Conservation (phyloP, 1,284 basidiomycete species). For the Serendipita sp. region DNA sequence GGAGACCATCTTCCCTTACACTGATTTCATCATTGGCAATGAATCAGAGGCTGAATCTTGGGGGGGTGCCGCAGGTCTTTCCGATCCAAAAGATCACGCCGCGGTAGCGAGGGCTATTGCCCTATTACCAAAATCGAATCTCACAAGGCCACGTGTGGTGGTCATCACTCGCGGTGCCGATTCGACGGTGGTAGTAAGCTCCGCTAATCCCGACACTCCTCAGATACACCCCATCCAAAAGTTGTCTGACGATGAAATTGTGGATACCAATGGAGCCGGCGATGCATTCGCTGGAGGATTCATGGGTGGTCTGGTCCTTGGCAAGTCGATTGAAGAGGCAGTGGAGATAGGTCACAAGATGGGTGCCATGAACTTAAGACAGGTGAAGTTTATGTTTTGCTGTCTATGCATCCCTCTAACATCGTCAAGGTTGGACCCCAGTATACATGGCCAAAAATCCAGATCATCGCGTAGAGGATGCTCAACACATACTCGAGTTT, state of each 20-base stretch:
- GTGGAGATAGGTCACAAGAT: constrained; percentile 83
- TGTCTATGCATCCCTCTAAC: not conserved
- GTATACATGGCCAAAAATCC: constrained; percentile 4
- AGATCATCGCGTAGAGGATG: not conserved
- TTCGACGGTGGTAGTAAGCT: constrained; percentile 66
- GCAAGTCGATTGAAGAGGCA: constrained; percentile 67
- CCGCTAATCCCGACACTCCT: constrained; percentile 37
- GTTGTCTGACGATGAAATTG: constrained; percentile 57
- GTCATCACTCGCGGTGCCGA: constrained; percentile 86
- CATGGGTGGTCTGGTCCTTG: constrained; percentile 71
- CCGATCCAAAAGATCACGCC: constrained; percentile 47
- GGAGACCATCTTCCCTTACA: constrained; percentile 64
- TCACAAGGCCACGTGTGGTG: constrained; percentile 64
- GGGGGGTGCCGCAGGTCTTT: constrained; percentile 50
- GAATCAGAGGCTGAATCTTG: constrained; percentile 88
- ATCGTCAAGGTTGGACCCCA: not conserved
- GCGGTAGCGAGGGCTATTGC: constrained; percentile 65
- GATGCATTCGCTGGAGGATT: constrained; percentile 99
- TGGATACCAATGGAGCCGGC: constrained; percentile 99
- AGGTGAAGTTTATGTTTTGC: constrained; percentile 29
- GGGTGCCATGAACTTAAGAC: constrained; percentile 77
- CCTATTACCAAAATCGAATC: constrained; percentile 51
- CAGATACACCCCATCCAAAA: constrained; percentile 50
- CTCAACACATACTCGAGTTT: not conserved
- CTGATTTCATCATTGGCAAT: constrained; percentile 85